Evolutionary conservation across 2,329 filamentous ascomycete genomes (phyloP).

Genomic region (Monosporascus sp.): DNA sequence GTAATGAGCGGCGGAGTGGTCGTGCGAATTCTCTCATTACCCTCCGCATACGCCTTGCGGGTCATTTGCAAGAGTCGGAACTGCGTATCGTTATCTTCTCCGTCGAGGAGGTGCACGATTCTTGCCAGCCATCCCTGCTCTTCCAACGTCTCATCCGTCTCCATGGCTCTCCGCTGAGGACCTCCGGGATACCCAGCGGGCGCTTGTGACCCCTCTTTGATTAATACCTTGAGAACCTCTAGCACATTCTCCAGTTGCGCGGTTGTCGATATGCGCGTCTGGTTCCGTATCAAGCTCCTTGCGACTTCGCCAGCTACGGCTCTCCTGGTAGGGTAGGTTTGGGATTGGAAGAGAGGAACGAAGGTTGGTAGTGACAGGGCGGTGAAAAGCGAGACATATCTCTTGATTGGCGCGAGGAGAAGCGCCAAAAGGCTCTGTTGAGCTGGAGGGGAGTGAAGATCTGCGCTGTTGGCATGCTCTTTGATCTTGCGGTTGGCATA

Average conservation of each 20-base stretch:
- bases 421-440: constrained; percentile 87
- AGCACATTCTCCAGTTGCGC: constrained; percentile 84
- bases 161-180: constrained; percentile 66
- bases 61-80: constrained; percentile 88
- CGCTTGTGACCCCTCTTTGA: constrained; percentile 84
- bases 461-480: constrained; percentile 90
- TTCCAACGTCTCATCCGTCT: constrained; percentile 96
- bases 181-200: constrained; percentile 80
- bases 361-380: constrained; percentile 88
- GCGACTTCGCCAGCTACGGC: constrained; percentile 88
- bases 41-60: constrained; percentile 80
- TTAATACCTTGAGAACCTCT: constrained; percentile 81
- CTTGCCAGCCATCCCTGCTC: constrained; percentile 96
- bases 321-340: constrained; percentile 87
- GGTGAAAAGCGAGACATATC: constrained; percentile 94
- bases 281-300: constrained; percentile 73
- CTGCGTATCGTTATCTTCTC: constrained; percentile 84
- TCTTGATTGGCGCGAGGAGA: constrained; percentile 82
- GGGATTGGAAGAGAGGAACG: constrained; percentile 80
- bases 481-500: constrained; percentile 83
- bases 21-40: constrained; percentile 92
- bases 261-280: constrained; percentile 70
- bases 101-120: constrained; percentile 81
- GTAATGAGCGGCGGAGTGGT: constrained; percentile 92
- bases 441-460: constrained; percentile 79